These are phyloP conservation scores for Tillandsia fasciculata DNA, from an alignment of 176 grass and related monocot genomes.

Conservation along the genomic window DNA sequence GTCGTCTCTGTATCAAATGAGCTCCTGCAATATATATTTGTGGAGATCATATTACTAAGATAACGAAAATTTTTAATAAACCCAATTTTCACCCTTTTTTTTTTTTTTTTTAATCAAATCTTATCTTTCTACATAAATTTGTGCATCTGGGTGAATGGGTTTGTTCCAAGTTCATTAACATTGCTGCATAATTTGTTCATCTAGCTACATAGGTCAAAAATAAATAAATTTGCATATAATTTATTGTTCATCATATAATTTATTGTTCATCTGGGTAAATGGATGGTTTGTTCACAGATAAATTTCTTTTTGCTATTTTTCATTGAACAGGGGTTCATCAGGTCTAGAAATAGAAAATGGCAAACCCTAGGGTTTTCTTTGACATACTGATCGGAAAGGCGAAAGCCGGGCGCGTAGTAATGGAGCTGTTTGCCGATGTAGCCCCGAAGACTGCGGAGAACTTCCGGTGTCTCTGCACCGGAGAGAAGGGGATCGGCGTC, in stretches of 20 bases:
- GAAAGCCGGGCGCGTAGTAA: slow-evolving; percentile 40
- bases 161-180: no score
- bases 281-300: not conserved
- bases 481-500: slow-evolving; percentile 38
- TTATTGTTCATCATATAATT: no score
- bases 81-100: not conserved
- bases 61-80: slow-evolving; percentile 3
- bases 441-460: slow-evolving; percentile 57
- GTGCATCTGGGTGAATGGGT: no score
- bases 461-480: slow-evolving; percentile 68
- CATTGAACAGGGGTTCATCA: not conserved
- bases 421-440: slow-evolving; percentile 62
- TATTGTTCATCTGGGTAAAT: no score
- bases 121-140: no score
- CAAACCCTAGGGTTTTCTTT: slow-evolving; percentile 77
- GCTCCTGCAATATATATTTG: slow-evolving; percentile 22
- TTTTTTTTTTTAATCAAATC: no score
- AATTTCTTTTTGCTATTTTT: slow-evolving; percentile 4
- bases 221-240: no score
- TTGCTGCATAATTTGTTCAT: no score
- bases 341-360: slow-evolving; percentile 18
- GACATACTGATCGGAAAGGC: slow-evolving; percentile 59
- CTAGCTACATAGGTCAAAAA: no score
- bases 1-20: slow-evolving; percentile 21
- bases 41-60: slow-evolving; percentile 13